Evolutionary conservation across 169 alveolate genomes (phyloP).

Genomic region (Plasmodium gallinaceum): DNA sequence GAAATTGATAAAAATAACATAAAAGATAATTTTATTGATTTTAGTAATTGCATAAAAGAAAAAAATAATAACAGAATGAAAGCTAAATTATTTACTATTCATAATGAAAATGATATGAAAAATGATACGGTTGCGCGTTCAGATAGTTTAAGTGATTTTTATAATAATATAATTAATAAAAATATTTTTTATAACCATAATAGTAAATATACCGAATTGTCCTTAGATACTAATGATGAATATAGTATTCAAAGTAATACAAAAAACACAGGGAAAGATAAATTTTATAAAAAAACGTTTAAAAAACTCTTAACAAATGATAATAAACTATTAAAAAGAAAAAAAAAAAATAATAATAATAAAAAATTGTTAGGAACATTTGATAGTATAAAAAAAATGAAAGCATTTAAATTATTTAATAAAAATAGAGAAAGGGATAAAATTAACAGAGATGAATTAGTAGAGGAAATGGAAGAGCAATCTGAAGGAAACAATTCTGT

Average conservation of each 20-base stretch:
- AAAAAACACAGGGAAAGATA: conserved; percentile 1
- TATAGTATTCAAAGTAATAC: neutral
- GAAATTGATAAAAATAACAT: neutral
- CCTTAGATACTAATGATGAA: conserved; percentile 6
- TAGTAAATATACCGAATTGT: conserved; percentile 25
- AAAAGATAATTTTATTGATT: neutral
- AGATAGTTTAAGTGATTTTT: conserved; percentile 6
- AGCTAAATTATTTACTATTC: neutral
- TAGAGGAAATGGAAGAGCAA: conserved; percentile 11
- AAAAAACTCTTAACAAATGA: conserved; percentile 28
- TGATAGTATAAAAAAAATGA: conserved; percentile 26
- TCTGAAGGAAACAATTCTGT: conserved; percentile 21
- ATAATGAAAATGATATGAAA: neutral
- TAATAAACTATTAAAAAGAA: conserved; percentile 19
- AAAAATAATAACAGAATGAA: conserved; percentile 5
- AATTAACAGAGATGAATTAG: conserved; percentile 5
- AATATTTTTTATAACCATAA: conserved; percentile 14
- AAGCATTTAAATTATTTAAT: conserved; percentile 41
- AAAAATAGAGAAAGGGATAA: conserved; percentile 5
- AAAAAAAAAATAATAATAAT: conserved; percentile 1
- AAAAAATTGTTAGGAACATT: conserved; percentile 6
- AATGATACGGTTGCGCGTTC: neutral
- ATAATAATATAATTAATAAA: conserved; percentile 3
- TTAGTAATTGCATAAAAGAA: neutral
- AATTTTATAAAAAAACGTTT: conserved; percentile 16